These are phyloP conservation scores for Gnetum montanum DNA, from an alignment of 75 land plant species.

Conservation along the genomic window DNA sequence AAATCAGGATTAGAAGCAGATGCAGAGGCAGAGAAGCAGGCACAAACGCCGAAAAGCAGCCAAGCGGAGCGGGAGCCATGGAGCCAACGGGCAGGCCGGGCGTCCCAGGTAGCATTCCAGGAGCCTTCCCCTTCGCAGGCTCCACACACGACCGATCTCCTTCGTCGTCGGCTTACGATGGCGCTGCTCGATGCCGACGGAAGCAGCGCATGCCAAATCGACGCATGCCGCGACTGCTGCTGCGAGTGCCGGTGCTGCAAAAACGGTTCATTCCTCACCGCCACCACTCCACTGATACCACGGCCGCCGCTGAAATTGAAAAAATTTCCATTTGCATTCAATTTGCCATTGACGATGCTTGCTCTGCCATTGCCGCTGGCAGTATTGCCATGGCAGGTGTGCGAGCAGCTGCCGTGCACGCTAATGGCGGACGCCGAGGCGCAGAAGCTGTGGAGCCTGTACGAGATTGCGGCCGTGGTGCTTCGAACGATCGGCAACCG, in stretches of 20 bases:
- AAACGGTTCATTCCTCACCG: no score
- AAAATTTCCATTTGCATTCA: not conserved
- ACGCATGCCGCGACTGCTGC: conserved; percentile 28
- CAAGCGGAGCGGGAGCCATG: conserved; percentile 71
- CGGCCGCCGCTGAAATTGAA: not conserved
- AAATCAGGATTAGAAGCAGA: not conserved
- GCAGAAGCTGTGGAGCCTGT: conserved; percentile 3
- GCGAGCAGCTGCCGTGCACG: not conserved
- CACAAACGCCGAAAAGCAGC: conserved; percentile 74
- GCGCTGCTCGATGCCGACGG: conserved; percentile 17
- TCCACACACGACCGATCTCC: conserved; percentile 15
- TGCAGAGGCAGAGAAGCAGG: conserved; percentile 26
- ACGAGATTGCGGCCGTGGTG: no score
- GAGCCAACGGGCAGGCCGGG: conserved; percentile 78
- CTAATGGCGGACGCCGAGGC: not conserved
- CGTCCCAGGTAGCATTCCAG: conserved; percentile 88
- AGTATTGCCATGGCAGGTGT: not conserved
- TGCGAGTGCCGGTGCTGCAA: conserved; percentile 3
- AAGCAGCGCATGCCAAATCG: conserved; percentile 65
- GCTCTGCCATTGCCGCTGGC: not conserved
- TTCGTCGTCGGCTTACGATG: conserved; percentile 1
- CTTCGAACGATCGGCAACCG: not conserved
- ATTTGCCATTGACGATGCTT: not conserved
- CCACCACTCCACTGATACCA: not conserved
- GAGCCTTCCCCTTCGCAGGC: conserved; percentile 72